Conservation (phyloP, 2,329 filamentous ascomycete genomes). For the Arthrobotrys entomopaga region DNA sequence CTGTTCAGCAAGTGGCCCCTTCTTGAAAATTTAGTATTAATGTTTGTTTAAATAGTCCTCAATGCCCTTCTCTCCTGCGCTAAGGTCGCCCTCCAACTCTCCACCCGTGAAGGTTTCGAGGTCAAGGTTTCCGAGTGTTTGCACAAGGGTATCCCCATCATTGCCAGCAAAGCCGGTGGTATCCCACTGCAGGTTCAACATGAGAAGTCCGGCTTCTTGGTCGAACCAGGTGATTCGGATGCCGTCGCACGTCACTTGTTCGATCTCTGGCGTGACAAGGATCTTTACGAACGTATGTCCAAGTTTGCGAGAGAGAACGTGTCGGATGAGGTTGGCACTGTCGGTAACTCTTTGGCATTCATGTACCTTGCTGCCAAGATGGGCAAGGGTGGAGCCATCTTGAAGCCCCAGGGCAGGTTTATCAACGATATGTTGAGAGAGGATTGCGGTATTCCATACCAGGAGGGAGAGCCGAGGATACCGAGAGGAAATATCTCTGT, state of each 20-base stretch:
- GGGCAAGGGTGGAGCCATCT: conserved; percentile 67
- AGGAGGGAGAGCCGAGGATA: conserved; percentile 70
- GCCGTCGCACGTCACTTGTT: conserved; percentile 75
- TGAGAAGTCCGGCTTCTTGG: conserved; percentile 77
- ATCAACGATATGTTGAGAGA: conserved; percentile 78
- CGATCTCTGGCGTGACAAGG: conserved; percentile 73
- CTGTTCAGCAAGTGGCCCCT: not conserved
- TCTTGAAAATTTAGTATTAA: not conserved
- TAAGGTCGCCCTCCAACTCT: conserved; percentile 79
- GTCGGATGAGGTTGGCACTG: conserved; percentile 82
- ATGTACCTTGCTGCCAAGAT: conserved; percentile 78
- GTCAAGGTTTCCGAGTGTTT: conserved; percentile 86
- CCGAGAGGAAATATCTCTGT: conserved; percentile 62
- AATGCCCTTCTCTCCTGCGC: conserved; percentile 79
- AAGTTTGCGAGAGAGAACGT: conserved; percentile 73
- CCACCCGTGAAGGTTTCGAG: conserved; percentile 83
- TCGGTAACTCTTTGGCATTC: conserved; percentile 80
- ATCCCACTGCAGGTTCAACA: conserved; percentile 82
- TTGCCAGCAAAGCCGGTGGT: conserved; percentile 79
- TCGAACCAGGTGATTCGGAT: conserved; percentile 75
- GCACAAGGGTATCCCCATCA: conserved; percentile 81
- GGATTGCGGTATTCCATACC: conserved; percentile 71
- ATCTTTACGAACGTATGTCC: conserved; percentile 74
- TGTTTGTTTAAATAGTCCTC: conserved; percentile 65
- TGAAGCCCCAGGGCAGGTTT: conserved; percentile 73